A percentile compares a stretch with the other conserved stretches of the same genome.
These are phyloP conservation scores for Omphalotus olearius DNA, from an alignment of 1,284 basidiomycete genomes.

Conservation along the genomic window DNA sequence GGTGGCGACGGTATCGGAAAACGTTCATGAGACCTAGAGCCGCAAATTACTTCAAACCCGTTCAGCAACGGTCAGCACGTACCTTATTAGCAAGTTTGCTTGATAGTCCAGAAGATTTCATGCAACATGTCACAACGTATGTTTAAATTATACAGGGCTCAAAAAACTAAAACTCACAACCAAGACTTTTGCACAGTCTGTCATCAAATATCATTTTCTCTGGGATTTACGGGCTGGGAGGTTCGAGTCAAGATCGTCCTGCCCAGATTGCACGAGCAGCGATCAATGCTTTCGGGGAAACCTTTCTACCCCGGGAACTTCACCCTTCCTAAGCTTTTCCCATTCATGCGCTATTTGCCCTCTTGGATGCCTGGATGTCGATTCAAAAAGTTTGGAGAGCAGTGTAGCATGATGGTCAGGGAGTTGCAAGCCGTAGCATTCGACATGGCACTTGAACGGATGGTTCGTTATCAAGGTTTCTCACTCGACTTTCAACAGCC, in stretches of 20 bases:
- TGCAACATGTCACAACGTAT: constrained; percentile 23
- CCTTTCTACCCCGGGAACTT: not conserved
- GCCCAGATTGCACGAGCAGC: constrained; percentile 14
- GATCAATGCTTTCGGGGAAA: not conserved
- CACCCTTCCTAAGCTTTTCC: not conserved
- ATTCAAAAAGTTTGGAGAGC: not conserved
- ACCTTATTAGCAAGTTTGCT: constrained; percentile 21
- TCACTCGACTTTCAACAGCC: not conserved
- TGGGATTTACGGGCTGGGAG: constrained; percentile 15
- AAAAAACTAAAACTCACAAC: not conserved
- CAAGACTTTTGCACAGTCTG: constrained; percentile 13
- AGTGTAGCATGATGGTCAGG: not conserved
- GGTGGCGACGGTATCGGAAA: constrained; percentile 24
- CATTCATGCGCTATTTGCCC: constrained; percentile 8
- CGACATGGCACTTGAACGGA: constrained; percentile 1
- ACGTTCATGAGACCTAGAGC: constrained; percentile 23
- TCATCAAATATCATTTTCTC: not conserved
- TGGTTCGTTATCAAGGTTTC: not conserved
- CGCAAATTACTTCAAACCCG: constrained; percentile 18
- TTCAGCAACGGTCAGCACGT: constrained; percentile 21
- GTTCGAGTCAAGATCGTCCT: constrained; percentile 19
- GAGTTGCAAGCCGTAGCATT: constrained; percentile 3
- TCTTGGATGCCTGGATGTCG: constrained; percentile 11
- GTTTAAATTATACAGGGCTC: constrained; percentile 22
- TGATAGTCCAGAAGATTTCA: constrained; percentile 19